Evolutionary conservation across 1,139 yeast genomes (phyloP), one percentile per base, ranked within the genome.

Genomic region (Pichia cactophila): DNA sequence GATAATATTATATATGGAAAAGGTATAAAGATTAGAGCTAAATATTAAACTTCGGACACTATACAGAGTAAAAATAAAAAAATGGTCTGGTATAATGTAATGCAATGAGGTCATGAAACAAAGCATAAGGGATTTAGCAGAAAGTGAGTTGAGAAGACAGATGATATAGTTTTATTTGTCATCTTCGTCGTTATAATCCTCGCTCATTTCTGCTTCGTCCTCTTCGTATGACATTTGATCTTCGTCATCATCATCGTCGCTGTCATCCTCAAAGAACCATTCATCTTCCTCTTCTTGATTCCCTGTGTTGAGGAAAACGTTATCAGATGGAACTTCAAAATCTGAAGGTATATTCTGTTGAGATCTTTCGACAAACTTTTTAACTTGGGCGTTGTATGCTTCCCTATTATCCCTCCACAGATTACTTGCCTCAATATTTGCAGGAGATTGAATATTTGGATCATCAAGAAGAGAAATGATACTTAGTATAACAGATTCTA

Each of bases 381-480:
- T 74, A 7, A 89, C 95, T 63, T 81, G 80, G 63, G 78, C 81
- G 65, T 80, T 80, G 69, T 88, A 90, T 46, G 80, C 83, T 31
- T 82, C 88, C 33, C 85, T 84, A 67, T 86, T 79, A 63, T 86
- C 87, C 61, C 96, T 77, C 78, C 88, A 89, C 61, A 86, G 87
- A 37, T 89, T 90, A 31, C 95, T 86, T 23, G 97, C 97, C 65
- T 90, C 97, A 47, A 90, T 90, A 66, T 90, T 90, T 7, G 97
- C 97, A 3, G 97, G 97, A 1, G 95, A 85, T 64, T 89, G 96
- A 54, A 62, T 62, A 68, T 90, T 90, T 49, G 97, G 97, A 67
- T 90, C 97, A 62, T 89, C 95, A 60, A 90, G 75, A 51, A 90
- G 75, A 6, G 96, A 87, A 38, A 90, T 86, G 59, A 90, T 90